Evolutionary conservation across 345 rosid species (phyloP), one percentile per base, ranked within the genome.

Genomic region (Ailanthus altissimus): DNA sequence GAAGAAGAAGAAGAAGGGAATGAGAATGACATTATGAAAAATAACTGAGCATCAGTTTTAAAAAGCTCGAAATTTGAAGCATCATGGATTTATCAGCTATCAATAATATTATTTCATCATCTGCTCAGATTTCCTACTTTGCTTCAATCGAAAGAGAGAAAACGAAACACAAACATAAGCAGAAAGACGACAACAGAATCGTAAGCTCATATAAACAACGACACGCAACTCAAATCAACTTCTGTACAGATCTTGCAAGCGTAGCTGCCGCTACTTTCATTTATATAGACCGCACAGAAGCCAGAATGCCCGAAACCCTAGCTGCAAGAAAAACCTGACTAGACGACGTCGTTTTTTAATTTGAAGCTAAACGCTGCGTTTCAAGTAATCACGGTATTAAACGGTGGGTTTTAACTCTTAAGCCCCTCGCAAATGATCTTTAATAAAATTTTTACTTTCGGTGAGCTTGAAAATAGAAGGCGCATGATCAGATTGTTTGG

Each of bases 51-150:
- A 86, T 88, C 91, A 84, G 91, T 85, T 86, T 88, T 88, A 88
- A 88, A 88, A 88, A 88, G 91, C 91, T 88, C 91, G 91, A 86
- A 51, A 81, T 80, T 78, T 73, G 72, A 83, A 80, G 82, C 89
- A 50, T 77, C 88, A 86, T 69, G 77, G 73, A 56, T 50, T 51
- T 20, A 54, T 86, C 79, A 74, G 89, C 76, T 60, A 78, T 75
- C 23, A 79, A 67, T 68, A 36, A 73, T 67, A 3, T 67, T 49
- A 7, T n/a, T 11, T 83, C 91, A 88, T 88, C 91, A 84, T 84
- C 83, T 84, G 88, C 82, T 84, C 87, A 81, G 75, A 51, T 64
- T 73, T 76, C 2, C 36, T 26, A 32, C 10, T 50, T 74, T 45
- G 16, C 45, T 21, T 18, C 5, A 10, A 28, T 8, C 45, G 7